Evolutionary conservation across 1,284 basidiomycete species (phyloP), one percentile per base, ranked within the genome.

Genomic region (Hypsizygus ulmarius): DNA sequence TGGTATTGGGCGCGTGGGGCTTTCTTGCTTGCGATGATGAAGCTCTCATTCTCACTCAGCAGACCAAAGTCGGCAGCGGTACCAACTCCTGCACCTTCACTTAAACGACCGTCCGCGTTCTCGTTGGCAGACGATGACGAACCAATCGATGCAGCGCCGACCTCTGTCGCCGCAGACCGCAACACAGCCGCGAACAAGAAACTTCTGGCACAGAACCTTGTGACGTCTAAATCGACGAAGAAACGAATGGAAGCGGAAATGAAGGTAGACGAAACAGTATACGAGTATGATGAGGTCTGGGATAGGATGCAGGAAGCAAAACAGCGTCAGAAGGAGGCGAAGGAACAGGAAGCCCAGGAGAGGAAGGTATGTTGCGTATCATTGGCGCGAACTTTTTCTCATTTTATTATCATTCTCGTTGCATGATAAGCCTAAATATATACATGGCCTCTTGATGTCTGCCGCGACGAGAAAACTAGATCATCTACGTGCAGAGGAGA

Each of bases 231-330:
- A 58, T 67, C 79, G 15, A 71, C 73, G 64, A 78, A 74, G 70
- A 84, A 82, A 63, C 77, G 77, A 51, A 74, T 88, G 67, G 84
- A 89, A 48, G 80, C 82, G 53, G 93, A 94, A 61, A 79, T 84
- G 69, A 75, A 77, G 54, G 71, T 94, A 3, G 97, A 99, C 62
- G 66, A 79, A 37, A 88, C 85, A 2, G 88, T 97, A 7, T 99
- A 90, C 66, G 87, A 97, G 68, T 99, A 99, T 61, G 97, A 99
- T 63, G 90, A 91, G 63, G 87, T 98, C 5, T 99, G 89, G 79
- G 97, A 99, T 61, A 81, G 79, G 57, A 97, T 99, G 87, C 95
- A 99, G 70, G 80, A 85, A 52, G 87, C 84, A 1, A 92, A 94
- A 67, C 73, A 74, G 52, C 72, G 73, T 49, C 84, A 86, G 62